Evolutionary conservation across 2,329 filamentous ascomycete genomes (phyloP).

Genomic region (Macrophomina pseudophaseolina): DNA sequence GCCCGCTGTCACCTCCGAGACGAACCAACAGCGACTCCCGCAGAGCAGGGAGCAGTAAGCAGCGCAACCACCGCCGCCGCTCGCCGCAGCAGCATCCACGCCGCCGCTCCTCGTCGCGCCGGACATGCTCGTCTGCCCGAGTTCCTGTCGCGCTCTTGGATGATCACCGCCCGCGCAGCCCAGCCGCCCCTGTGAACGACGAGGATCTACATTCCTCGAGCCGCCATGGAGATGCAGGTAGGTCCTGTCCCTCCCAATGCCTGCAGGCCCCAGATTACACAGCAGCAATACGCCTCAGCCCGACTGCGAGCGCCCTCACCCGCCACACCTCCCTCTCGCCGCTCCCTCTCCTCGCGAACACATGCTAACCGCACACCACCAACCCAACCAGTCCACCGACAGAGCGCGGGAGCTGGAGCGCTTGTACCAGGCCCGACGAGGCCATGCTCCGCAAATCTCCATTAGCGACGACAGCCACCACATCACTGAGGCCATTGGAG

Average conservation of each 20-base stretch:
- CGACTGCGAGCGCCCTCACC: conserved; percentile 14
- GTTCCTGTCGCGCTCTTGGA: conserved; percentile 26
- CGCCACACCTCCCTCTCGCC: conserved; percentile 19
- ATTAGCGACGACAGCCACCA: conserved; percentile 91
- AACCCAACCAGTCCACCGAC: conserved; percentile 41
- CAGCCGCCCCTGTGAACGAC: conserved; percentile 30
- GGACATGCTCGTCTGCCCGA: conserved; percentile 21
- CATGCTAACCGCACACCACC: conserved; percentile 38
- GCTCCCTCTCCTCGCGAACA: conserved; percentile 14
- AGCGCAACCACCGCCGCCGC: conserved; percentile 15
- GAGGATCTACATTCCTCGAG: conserved; percentile 32
- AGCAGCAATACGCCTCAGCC: conserved; percentile 19
- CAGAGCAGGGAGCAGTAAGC: conserved; percentile 21
- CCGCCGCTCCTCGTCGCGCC: conserved; percentile 25
- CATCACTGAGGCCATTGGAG: conserved; percentile 91
- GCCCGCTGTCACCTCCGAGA: conserved; percentile 20
- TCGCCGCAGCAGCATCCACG: conserved; percentile 6
- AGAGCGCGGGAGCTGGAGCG: conserved; percentile 54
- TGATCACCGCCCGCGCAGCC: conserved; percentile 27
- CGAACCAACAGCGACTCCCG: background rate
- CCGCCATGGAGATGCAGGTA: conserved; percentile 38
- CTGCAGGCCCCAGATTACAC: conserved; percentile 26
- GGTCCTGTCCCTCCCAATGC: conserved; percentile 26
- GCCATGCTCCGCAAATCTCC: conserved; percentile 66
- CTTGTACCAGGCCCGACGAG: conserved; percentile 58